Evolutionary conservation across 2,329 filamentous ascomycete genomes (phyloP).

Genomic region (Ascomycota sp.): DNA sequence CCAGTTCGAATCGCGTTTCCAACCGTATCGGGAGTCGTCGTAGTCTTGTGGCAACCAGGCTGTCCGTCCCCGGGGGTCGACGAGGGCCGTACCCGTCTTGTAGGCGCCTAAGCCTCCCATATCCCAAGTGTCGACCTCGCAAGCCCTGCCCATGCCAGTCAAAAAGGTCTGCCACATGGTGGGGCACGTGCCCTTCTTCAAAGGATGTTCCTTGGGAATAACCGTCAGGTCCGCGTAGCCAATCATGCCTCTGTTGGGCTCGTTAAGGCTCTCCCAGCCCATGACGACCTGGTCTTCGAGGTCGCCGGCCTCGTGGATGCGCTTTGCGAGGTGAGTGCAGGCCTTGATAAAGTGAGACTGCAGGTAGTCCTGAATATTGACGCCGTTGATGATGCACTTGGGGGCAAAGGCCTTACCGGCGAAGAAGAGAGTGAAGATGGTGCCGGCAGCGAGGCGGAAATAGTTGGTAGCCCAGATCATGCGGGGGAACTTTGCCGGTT

Average conservation of each 20-base stretch:
- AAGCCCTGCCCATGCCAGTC: conserved; percentile 72
- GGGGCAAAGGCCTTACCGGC: conserved; percentile 78
- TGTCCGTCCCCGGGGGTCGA: conserved; percentile 68
- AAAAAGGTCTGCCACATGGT: conserved; percentile 88
- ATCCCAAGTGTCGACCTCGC: conserved; percentile 77
- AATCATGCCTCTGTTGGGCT: conserved; percentile 74
- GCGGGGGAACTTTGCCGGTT: conserved; percentile 73
- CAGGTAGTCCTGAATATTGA: conserved; percentile 91
- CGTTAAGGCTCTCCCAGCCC: conserved; percentile 91
- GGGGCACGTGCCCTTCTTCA: conserved; percentile 81
- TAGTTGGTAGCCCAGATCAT: conserved; percentile 99
- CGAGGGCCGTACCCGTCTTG: conserved; percentile 59
- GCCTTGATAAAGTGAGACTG: conserved; percentile 69
- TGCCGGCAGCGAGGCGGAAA: conserved; percentile 61
- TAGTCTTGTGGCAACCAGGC: conserved; percentile 70
- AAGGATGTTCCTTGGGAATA: conserved; percentile 66
- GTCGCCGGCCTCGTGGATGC: conserved; percentile 75
- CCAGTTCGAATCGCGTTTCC: conserved; percentile 72
- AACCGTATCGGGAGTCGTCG: conserved; percentile 73
- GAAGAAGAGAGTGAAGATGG: conserved; percentile 89
- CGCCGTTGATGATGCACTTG: conserved; percentile 80
- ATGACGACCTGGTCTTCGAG: conserved; percentile 71
- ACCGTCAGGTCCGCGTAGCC: conserved; percentile 61
- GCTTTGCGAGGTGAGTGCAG: conserved; percentile 55
- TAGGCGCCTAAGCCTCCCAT: conserved; percentile 85